A percentile compares a stretch with the other conserved stretches of the same genome.
phyloP scores from a whole-genome alignment of 2,329 filamentous ascomycete genomes.

The Botrytis byssoidea region DNA sequence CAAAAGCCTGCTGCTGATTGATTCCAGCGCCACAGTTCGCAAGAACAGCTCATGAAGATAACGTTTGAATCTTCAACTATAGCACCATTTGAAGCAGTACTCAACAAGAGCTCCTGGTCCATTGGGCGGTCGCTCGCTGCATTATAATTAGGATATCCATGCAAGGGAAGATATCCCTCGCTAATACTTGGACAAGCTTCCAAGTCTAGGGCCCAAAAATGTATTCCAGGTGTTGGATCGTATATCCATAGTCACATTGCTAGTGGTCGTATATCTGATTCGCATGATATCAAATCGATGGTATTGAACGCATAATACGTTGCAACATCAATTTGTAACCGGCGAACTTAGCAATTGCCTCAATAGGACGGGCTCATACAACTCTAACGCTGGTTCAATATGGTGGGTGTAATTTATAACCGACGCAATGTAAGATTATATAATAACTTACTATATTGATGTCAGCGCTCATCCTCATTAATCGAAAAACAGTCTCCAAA shows the following conservation, averaged over 20 bases:
- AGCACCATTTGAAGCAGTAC: neutral
- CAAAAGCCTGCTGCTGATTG: neutral
- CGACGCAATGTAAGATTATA: neutral
- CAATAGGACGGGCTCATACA: neutral
- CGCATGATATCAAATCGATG: neutral
- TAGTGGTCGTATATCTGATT: neutral
- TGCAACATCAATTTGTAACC: neutral
- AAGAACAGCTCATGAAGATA: neutral
- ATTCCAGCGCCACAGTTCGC: neutral
- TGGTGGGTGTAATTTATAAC: neutral
- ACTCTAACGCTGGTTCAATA: neutral
- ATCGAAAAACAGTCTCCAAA: neutral
- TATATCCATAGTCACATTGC: neutral
- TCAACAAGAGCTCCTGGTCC: neutral
- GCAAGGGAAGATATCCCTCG: neutral
- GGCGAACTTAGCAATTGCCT: neutral
- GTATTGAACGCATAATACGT: neutral
- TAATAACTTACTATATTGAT: neutral
- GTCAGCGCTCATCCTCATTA: neutral
- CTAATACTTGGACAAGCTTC: neutral
- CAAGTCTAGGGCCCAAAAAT: neutral
- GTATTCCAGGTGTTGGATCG: neutral
- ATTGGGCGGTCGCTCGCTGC: neutral
- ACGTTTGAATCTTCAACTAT: too few relatives aligned
- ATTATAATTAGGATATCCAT: neutral